phyloP scores from a whole-genome alignment of 1,284 basidiomycete genomes.

The Rhodotorula sp. region DNA sequence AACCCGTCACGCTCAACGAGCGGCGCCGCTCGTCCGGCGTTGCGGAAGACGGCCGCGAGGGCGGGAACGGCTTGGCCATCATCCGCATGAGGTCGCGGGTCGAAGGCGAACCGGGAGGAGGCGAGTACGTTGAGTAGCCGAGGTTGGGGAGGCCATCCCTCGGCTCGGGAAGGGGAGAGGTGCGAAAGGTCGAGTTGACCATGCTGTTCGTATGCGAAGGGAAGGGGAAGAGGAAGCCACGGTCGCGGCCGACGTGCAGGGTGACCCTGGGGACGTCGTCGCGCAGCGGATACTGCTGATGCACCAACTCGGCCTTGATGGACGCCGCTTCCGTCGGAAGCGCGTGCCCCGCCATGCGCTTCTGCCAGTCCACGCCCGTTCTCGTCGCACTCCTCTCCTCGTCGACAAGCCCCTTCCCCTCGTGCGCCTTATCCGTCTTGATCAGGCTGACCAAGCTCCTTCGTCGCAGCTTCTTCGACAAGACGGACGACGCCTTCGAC shows the following conservation, averaged over 20 bases:
- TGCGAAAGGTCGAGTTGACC: too few species aligned
- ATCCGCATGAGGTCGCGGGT: neutral
- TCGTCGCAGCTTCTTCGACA: constrained; percentile 13
- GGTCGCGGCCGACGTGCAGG: neutral
- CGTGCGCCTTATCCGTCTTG: neutral
- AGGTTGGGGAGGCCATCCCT: neutral
- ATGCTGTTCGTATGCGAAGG: too few species aligned
- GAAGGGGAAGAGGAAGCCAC: constrained; percentile 2
- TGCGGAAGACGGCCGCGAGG: neutral
- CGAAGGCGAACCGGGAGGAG: neutral
- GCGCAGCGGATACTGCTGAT: neutral
- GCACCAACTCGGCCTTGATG: constrained; percentile 1
- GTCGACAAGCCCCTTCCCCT: neutral
- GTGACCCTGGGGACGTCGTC: neutral
- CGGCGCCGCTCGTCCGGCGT: neutral
- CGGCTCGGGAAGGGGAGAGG: neutral
- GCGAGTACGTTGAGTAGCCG: neutral
- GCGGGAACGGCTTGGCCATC: constrained; percentile 11
- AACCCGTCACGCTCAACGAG: neutral
- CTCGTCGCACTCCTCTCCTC: neutral
- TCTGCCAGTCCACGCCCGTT: neutral
- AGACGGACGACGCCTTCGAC: neutral
- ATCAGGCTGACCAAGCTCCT: neutral
- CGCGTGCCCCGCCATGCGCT: neutral
- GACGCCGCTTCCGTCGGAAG: neutral